Base-by-base conservation (phyloP, 2,329 filamentous ascomycete genomes). In the Dactylellina sp. region DNA sequence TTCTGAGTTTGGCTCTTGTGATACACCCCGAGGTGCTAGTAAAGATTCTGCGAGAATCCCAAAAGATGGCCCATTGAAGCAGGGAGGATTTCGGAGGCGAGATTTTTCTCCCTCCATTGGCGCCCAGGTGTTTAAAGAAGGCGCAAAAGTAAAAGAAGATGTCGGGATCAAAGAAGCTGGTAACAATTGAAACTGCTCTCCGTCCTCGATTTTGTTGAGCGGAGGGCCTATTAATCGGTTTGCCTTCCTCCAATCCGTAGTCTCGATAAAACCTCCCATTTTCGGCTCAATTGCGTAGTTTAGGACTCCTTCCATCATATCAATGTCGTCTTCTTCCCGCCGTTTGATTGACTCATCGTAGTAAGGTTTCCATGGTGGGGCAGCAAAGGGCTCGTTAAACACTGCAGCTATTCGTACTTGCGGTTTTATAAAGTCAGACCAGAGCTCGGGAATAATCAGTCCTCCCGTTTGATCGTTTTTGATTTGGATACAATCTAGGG, bases 371-470 rank as follows among this genome's bases (percentile, higher is more conserved):
- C 66, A 71, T 39, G 66, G 66, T 6, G 66, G 66, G 14, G 1
- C 28, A 7, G 24, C 40, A 20, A 71, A 71, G 32, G 66, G 66
- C 7, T 62, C 57, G 6, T 63, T 32, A 20, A 71, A 71, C 24
- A 50, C 22, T 37, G 66, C 66, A 14, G 66, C 57, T 50, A 71
- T 47, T 22, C 44, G 55, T n/a, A 64, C 66, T 28, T 71, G 66
- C 37, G 66, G 66, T 25, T 71, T 71, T 20, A 71, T 71, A 22
- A 71, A 71, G 32, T 71, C 66, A 18, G 49, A 39, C 66, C 66
- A 71, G n/a, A 71, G 50, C 40, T 71, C 66, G 22, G 66, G 66
- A 12, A 71, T 20, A n/a, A 71, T 71, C 40, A 71, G 39, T 14
- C 66, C 66, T 16, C 52, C 44, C 14, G 66, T 63, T 16, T 28